A percentile compares a stretch with the other conserved stretches of the same genome.
Conservation (phyloP, 306 rosid species). For the Begonia loranthoides region DNA sequence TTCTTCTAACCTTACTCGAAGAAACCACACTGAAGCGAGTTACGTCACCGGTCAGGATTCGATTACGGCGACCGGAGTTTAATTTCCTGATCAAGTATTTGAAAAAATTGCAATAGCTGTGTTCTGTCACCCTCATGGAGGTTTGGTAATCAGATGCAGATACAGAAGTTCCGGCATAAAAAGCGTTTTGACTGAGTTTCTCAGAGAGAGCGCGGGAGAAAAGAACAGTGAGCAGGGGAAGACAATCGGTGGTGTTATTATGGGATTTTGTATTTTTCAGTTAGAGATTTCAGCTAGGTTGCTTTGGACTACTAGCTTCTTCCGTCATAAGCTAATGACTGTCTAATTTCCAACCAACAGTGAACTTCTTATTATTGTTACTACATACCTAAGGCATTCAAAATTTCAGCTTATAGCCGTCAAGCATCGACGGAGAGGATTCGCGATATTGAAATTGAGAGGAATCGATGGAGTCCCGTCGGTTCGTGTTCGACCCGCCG, state of each 20-base stretch:
- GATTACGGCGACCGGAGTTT: too few species aligned
- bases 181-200: too few species aligned
- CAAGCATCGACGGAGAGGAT: not conserved
- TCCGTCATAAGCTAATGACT: conserved; percentile 65
- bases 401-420: not conserved
- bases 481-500: conserved; percentile 47
- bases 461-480: conserved; percentile 48
- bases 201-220: conserved; percentile 2
- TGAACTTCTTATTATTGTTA: not conserved
- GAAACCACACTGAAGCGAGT: too few species aligned
- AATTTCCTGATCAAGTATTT: too few species aligned
- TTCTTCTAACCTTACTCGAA: too few species aligned
- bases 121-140: too few species aligned
- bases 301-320: conserved; percentile 95
- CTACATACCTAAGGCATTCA: not conserved
- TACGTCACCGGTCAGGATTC: too few species aligned
- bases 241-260: conserved; percentile 37
- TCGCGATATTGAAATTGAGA: not conserved
- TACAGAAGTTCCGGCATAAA: too few species aligned
- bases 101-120: too few species aligned
- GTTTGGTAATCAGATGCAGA: too few species aligned
- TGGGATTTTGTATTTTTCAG: conserved; percentile 85
- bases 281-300: conserved; percentile 85
- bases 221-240: conserved; percentile 20
- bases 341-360: conserved; percentile 3